Percentiles rank a stretch among this genome's conserved stretches.
phyloP scores from a whole-genome alignment of 371 early-diverging fungal species.

The Circinella minor region DNA sequence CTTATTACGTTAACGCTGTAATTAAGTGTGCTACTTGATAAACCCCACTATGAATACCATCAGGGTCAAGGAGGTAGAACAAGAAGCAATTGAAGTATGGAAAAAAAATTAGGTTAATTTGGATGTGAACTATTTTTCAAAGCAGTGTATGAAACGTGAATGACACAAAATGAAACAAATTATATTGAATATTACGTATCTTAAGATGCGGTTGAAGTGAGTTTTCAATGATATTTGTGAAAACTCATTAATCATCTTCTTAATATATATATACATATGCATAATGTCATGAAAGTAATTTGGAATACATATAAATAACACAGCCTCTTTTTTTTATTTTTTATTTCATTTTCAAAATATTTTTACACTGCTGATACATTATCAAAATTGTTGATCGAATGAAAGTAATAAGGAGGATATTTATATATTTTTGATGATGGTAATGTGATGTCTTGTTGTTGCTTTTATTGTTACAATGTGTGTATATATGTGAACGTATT shows the following conservation, averaged over 20 bases:
- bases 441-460: no score
- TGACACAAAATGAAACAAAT: slow-evolving; percentile 31
- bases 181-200: slow-evolving; percentile 24
- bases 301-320: no score
- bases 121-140: slow-evolving; percentile 39
- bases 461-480: no score
- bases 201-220: slow-evolving; percentile 35
- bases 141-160: slow-evolving; percentile 26
- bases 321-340: no score
- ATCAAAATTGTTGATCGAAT: no score
- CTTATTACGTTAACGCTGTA: slow-evolving; percentile 6
- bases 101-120: slow-evolving; percentile 30
- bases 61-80: neutral
- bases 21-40: slow-evolving; percentile 11
- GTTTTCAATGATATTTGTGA: slow-evolving; percentile 34
- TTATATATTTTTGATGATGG: no score
- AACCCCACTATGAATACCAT: slow-evolving; percentile 11
- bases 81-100: slow-evolving; percentile 30
- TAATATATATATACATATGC: no score
- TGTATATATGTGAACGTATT: no score
- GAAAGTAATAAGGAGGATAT: no score
- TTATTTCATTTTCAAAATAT: no score
- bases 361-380: no score
- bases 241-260: slow-evolving; percentile 21
- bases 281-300: no score